Evolutionary conservation across 805 yeast genomes (phyloP).

Genomic region (Metschnikowia colocasiae): DNA sequence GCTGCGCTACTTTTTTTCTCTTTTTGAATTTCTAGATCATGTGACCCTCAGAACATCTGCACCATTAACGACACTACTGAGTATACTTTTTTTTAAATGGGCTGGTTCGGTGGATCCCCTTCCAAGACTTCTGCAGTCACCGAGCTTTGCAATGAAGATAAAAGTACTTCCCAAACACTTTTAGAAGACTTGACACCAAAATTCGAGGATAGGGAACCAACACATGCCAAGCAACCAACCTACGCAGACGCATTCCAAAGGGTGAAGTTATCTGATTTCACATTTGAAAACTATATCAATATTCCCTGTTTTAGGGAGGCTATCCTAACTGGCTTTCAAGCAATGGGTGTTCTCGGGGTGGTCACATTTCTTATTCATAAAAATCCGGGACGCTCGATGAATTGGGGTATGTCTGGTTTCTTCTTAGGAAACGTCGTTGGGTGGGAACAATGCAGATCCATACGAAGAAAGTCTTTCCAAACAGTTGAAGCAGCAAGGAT

Average conservation of each 20-base stretch:
- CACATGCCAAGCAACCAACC: slow-evolving; percentile 13
- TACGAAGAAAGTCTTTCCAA: slow-evolving; percentile 60
- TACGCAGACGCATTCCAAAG: slow-evolving; percentile 40
- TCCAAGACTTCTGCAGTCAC: slow-evolving; percentile 36
- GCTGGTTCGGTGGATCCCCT: slow-evolving; percentile 41
- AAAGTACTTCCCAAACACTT: slow-evolving; percentile 25
- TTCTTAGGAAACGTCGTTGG: slow-evolving; percentile 76
- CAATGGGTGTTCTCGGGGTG: slow-evolving; percentile 66
- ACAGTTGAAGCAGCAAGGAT: slow-evolving; percentile 69
- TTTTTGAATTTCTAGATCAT: slow-evolving; percentile 9
- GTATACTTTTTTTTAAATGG: slow-evolving; percentile 28
- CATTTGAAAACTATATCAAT: slow-evolving; percentile 44
- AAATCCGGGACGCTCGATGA: slow-evolving; percentile 56
- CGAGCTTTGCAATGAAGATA: slow-evolving; percentile 21
- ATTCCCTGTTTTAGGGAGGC: slow-evolving; percentile 84
- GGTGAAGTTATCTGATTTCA: slow-evolving; percentile 49
- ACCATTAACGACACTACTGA: not conserved
- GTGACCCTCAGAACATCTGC: slow-evolving; percentile 2
- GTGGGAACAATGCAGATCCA: slow-evolving; percentile 88
- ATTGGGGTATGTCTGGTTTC: slow-evolving; percentile 83
- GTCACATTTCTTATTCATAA: slow-evolving; percentile 67
- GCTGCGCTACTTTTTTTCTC: slow-evolving; percentile 67
- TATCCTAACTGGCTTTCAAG: slow-evolving; percentile 67
- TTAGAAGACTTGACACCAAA: slow-evolving; percentile 54
- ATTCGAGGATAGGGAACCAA: slow-evolving; percentile 36